Base-by-base conservation (phyloP, 495 filamentous ascomycete genomes). In the Glonium stellatum region DNA sequence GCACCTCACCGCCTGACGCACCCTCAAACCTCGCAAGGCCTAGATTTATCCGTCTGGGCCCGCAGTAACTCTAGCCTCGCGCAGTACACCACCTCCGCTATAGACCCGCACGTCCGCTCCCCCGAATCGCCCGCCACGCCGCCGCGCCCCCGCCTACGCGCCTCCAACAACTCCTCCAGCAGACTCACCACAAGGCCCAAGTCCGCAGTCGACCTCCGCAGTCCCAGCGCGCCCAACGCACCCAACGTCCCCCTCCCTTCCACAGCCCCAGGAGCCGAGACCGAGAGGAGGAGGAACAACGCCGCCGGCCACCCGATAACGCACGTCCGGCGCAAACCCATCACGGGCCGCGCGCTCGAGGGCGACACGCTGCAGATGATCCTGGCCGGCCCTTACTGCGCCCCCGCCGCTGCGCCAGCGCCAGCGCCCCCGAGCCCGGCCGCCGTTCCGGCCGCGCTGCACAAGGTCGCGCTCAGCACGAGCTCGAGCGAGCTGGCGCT, bases 331-430 rank as follows among this genome's bases (percentile, higher is more conserved):
- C 23, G 51, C 1, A 60, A 59, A 60, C 57, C 50, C 4, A 47
- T 60, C 5, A 42, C 57, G 0, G 57, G 62, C 15, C 57, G 42
- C 5, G 51, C 57, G 25, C 55, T 66, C 15, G 59, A 62, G 12
- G 50, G 49, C n/a, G 56, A 62, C 36, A 42, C 63, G 15, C 49
- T 62, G 5, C 22, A 50, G 12, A 61, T 61, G 59, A 31, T 62
- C 13, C 44, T 59, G 10, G 63, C 58, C 21, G 48, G 58, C 0
- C 63, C 58, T 12, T 65, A 55, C 34, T 55, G 18, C 21, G 31
- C 15, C 50, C 11, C 31, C 18, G 21, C 50, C 8, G 18, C 19
- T 19, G 1, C 50, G 13, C 6, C 8, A 1, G 10, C 21, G 31
- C 52, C 25, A 22, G 10, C 18, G 10, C 34, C 5, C 19, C 23